Evolutionary conservation across 1,284 basidiomycete species (phyloP).

Genomic region (Chiua sp.): DNA sequence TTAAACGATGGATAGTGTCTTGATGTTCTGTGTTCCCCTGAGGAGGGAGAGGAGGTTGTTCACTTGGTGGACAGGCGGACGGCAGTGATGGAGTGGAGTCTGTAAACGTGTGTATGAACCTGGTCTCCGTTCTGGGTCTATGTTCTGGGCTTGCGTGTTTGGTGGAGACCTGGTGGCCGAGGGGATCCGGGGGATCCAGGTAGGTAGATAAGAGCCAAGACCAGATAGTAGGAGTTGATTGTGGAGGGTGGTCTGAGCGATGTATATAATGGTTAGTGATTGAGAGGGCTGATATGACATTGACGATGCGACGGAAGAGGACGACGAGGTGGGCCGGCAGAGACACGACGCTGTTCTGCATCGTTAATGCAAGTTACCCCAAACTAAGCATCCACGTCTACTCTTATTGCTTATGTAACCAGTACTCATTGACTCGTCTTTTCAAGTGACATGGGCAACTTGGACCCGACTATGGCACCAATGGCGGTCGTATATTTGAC

Average conservation of each 20-base stretch:
- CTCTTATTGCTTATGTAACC: constrained; percentile 21
- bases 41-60: constrained; percentile 11
- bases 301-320: constrained; percentile 66
- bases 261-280: constrained; percentile 66
- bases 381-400: neutral
- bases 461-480: no score
- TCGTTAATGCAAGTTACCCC: constrained; percentile 1
- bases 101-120: neutral
- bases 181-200: no score
- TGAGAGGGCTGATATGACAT: constrained; percentile 67
- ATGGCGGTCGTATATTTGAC: no score
- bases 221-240: constrained; percentile 12
- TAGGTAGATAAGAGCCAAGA: constrained; percentile 26
- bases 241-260: constrained; percentile 11
- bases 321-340: constrained; percentile 62
- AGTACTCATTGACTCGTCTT: no score
- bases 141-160: neutral
- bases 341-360: constrained; percentile 53
- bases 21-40: constrained; percentile 29
- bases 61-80: neutral
- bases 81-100: neutral
- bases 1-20: constrained; percentile 74
- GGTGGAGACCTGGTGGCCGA: no score
- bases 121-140: neutral
- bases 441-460: no score